These are phyloP conservation scores for Oryza meyeriana DNA, from an alignment of 176 grass and related monocot species.

Conservation along the genomic window DNA sequence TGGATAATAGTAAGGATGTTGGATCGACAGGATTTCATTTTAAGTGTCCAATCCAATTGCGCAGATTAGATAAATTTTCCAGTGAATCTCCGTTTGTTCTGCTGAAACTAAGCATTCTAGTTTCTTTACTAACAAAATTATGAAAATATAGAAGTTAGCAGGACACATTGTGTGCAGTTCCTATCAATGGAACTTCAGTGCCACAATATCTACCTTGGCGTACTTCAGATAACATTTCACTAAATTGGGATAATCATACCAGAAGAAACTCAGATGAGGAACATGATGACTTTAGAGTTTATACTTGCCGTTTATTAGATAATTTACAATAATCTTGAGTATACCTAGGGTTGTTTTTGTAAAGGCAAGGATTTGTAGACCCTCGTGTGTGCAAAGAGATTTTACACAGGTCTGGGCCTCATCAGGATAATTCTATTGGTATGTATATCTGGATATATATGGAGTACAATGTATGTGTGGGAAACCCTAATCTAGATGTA, in stretches of 20 bases:
- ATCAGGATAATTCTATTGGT: too few species aligned
- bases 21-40: not conserved
- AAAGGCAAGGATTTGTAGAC: too few species aligned
- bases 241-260: not conserved
- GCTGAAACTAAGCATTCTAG: not conserved
- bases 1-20: not conserved
- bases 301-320: too few species aligned
- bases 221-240: not conserved
- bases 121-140: not conserved
- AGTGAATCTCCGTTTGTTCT: not conserved
- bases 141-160: not conserved
- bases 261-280: not conserved
- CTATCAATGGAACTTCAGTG: not conserved
- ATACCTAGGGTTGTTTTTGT: too few species aligned
- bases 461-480: too few species aligned
- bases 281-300: not conserved
- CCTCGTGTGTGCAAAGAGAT: too few species aligned
- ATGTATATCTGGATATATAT: too few species aligned
- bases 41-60: not conserved
- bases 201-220: not conserved
- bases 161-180: not conserved
- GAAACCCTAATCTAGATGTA: too few species aligned
- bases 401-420: too few species aligned
- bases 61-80: not conserved
- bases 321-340: too few species aligned